These are phyloP conservation scores for Ambrosiella beaveri DNA, from an alignment of 2,329 filamentous ascomycete genomes.

Conservation along the genomic window DNA sequence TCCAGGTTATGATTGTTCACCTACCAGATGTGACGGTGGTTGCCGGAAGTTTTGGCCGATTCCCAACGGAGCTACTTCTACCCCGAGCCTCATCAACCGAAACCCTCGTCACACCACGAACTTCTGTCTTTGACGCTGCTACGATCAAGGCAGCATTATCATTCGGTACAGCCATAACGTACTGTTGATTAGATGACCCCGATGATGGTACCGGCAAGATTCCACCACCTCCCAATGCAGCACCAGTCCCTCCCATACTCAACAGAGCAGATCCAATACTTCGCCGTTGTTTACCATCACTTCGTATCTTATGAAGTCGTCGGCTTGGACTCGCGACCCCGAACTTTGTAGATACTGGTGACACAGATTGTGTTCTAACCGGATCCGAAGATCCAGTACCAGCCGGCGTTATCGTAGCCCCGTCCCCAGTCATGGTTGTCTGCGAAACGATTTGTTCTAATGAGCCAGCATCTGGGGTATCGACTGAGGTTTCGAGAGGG, in stretches of 20 bases:
- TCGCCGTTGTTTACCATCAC: background rate
- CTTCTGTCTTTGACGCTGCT: slow-evolving; percentile 5
- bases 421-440: background rate
- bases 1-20: background rate
- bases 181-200: slow-evolving; percentile 1
- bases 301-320: background rate
- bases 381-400: no score
- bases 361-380: background rate
- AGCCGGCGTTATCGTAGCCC: background rate
- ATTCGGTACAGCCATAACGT: slow-evolving; percentile 12
- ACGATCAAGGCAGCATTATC: slow-evolving; percentile 2
- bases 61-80: background rate
- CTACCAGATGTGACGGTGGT: background rate
- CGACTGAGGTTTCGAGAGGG: background rate
- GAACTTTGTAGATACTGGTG: background rate
- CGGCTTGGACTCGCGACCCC: background rate
- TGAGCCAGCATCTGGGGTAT: background rate
- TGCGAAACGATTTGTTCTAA: background rate
- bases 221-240: slow-evolving; percentile 7
- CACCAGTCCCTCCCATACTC: slow-evolving; percentile 10
- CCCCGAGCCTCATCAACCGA: slow-evolving; percentile 1
- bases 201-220: slow-evolving; percentile 10
- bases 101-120: slow-evolving; percentile 7
- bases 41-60: background rate
- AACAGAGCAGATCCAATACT: slow-evolving; percentile 13